Base-by-base conservation (phyloP, 169 alveolate species). In the Plasmodium blacklocki region DNA sequence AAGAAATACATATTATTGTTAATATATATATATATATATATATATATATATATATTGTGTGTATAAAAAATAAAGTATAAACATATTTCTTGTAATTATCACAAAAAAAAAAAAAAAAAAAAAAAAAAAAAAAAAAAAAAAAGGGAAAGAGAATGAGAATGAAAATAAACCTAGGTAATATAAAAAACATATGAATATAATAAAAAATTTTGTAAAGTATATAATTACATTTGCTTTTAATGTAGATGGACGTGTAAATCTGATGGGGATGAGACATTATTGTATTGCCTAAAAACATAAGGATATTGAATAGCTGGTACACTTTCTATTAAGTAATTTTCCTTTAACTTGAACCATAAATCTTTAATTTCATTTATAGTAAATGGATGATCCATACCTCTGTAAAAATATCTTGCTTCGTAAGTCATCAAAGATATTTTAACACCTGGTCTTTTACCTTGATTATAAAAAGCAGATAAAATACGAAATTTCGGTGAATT, bases 261-360 rank as follows among this genome's bases (percentile, higher is more conserved):
- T 54, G 94, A 95, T 12, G 96, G 96, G 4, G 96, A 92, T 52
- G 91, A 88, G 32, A 94, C 95, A 18, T 94, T 94, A 54, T 93
- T 87, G 63, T 93, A 93, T 59, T 96, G 97, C 68, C 97, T 89
- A 92, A 95, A 95, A 67, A 96, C 98, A 83, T 95, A 93, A 21
- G 98, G 98, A 87, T 93, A 96, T 66, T 96, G 98, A 39, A 96
- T 93, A 7, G 97, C 98, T 1, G 96, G 96, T 43, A 94, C 94
- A 50, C 92, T 91, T 71, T 94, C 96, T 18, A 96, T 93, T 19
- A 95, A 67, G 76, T 95, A 96, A 73, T 95, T 95, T 68, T 96
- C 98, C 68, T 91, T 88, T 21, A 96, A 75, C 56, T 96, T 96
- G 88, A 93, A 96, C 78, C 94, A 92, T 58, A 88, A 92, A 73